Conservation (phyloP, 257 asterid genomes). For the Perilla frutescens region DNA sequence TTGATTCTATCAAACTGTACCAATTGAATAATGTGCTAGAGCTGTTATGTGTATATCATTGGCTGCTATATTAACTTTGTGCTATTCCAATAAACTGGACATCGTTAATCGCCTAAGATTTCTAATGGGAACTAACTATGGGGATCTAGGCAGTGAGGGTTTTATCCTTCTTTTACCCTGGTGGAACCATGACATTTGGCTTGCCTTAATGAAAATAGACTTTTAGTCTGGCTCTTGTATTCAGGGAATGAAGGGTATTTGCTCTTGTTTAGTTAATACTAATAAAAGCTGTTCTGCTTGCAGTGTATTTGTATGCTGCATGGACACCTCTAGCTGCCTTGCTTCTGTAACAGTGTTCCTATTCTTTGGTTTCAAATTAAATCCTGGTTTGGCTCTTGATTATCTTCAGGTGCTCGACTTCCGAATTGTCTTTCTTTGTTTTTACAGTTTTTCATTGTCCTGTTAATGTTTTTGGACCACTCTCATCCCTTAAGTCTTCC, state of each 20-base stretch:
- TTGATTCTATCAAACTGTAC: too few species aligned
- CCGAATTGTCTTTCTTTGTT: background rate
- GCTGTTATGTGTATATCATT: background rate
- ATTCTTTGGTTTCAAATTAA: background rate
- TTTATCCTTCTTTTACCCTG: background rate
- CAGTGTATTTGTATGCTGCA: slow-evolving; percentile 47
- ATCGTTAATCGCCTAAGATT: background rate
- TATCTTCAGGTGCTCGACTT: slow-evolving; percentile 32
- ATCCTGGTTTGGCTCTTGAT: background rate
- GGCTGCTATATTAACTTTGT: background rate
- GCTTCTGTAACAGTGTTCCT: slow-evolving; percentile 29
- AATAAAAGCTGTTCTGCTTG: slow-evolving; percentile 28
- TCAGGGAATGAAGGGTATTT: background rate
- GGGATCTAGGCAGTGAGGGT: background rate
- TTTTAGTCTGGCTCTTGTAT: background rate
- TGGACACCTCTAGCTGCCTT: background rate
- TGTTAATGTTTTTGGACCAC: slow-evolving; percentile 2
- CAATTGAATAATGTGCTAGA: slow-evolving; percentile 1
- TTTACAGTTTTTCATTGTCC: slow-evolving; percentile 10
- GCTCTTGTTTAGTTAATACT: background rate
- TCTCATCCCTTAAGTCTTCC: background rate
- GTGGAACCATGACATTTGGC: background rate
- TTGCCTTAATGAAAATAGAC: background rate
- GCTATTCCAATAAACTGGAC: background rate
- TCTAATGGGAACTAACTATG: background rate